Percentiles rank a stretch among this genome's conserved stretches.
Conservation (phyloP, 2,329 filamentous ascomycete genomes). For the Phaeophleospora eucalypticola region DNA sequence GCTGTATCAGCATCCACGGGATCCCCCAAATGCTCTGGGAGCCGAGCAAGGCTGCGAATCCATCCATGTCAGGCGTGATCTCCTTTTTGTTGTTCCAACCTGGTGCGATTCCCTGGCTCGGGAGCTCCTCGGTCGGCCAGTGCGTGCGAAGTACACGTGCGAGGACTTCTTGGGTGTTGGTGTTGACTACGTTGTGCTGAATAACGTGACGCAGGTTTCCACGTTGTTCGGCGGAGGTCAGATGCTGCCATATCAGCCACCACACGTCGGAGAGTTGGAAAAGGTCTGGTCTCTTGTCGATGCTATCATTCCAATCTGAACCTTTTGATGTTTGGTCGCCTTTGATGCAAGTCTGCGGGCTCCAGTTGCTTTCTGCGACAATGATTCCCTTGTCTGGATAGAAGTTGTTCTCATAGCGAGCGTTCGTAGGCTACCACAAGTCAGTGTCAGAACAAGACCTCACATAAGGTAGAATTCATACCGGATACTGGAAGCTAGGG, state of each 20-base stretch:
- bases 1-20: conserved; percentile 1
- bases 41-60: neutral
- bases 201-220: neutral
- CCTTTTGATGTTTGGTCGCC: conserved; percentile 1
- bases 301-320: neutral
- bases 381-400: conserved; percentile 3
- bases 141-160: neutral
- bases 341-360: neutral
- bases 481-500: too few species aligned
- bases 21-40: conserved; percentile 1
- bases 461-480: too few species aligned
- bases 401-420: conserved; percentile 1
- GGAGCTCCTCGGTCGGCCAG: neutral
- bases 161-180: neutral
- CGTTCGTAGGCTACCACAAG: neutral
- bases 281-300: neutral
- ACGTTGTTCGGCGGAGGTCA: neutral
- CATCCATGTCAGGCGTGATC: conserved; percentile 2
- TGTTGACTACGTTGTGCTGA: conserved; percentile 3
- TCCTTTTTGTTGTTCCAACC: neutral
- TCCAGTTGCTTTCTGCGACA: conserved; percentile 1
- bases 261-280: conserved; percentile 3
- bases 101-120: conserved; percentile 1
- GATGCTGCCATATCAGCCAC: conserved; percentile 4
- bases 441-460: neutral